phyloP scores from a whole-genome alignment of 1,284 basidiomycete species.

The Sanghuangporus weigelae region DNA sequence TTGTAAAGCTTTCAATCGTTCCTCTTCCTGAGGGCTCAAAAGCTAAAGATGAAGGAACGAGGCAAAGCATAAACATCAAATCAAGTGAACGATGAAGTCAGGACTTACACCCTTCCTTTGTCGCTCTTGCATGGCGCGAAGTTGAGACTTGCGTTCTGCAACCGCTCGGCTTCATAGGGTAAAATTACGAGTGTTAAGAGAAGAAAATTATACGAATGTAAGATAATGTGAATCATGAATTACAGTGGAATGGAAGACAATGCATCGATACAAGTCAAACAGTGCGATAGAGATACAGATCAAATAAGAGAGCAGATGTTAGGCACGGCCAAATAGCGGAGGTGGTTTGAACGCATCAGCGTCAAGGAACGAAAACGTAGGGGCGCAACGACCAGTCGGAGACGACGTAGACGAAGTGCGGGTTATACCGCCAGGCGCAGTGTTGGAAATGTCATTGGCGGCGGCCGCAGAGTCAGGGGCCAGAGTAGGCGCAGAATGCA shows the following conservation, averaged over 20 bases:
- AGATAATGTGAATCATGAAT: background rate
- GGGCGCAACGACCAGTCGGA: slow-evolving; percentile 8
- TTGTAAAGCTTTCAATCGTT: slow-evolving; percentile 3
- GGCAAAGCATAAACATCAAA: background rate
- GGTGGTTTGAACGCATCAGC: slow-evolving; percentile 10
- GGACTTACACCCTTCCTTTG: slow-evolving; percentile 12
- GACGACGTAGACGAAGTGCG: background rate
- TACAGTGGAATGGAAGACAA: background rate
- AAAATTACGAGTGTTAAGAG: background rate
- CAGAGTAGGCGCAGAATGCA: background rate
- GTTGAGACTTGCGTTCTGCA: slow-evolving; percentile 13
- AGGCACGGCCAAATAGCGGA: slow-evolving; percentile 14
- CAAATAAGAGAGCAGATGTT: background rate
- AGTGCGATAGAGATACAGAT: background rate
- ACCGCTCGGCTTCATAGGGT: slow-evolving; percentile 6
- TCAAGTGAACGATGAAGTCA: background rate
- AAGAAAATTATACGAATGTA: background rate
- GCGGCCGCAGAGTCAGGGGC: background rate
- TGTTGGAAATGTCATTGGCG: background rate
- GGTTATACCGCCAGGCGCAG: background rate
- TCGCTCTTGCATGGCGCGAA: slow-evolving; percentile 13
- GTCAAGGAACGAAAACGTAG: background rate
- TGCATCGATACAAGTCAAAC: background rate
- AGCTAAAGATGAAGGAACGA: background rate
- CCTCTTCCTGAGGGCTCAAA: slow-evolving; percentile 8